These are phyloP conservation scores for Tolypocladium tropicale DNA, from an alignment of 2,329 filamentous ascomycete genomes.

Conservation along the genomic window DNA sequence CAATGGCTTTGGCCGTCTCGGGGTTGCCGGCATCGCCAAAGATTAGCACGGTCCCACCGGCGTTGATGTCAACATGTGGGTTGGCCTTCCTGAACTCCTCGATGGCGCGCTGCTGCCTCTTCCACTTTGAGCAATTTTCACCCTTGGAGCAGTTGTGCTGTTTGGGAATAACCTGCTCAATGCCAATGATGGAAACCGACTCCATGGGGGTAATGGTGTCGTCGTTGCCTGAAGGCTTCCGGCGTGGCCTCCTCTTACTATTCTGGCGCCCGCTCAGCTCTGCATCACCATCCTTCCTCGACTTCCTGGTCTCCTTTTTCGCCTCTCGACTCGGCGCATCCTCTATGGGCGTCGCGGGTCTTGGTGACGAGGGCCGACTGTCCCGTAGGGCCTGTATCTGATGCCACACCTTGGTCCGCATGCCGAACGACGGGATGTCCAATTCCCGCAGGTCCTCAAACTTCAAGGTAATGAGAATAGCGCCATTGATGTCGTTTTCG, in stretches of 20 bases:
- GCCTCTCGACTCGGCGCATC: conserved; percentile 44
- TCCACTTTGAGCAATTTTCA: conserved; percentile 74
- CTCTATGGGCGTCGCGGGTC: conserved; percentile 50
- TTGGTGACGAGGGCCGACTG: conserved; percentile 38
- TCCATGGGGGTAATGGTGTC: conserved; percentile 69
- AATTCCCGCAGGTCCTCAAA: conserved; percentile 80
- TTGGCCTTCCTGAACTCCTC: conserved; percentile 66
- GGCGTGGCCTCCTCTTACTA: conserved; percentile 27
- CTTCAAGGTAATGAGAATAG: conserved; percentile 80
- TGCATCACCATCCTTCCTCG: conserved; percentile 25
- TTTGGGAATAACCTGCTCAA: conserved; percentile 80
- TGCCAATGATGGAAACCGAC: conserved; percentile 83
- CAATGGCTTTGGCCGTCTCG: conserved; percentile 47
- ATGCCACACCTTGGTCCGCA: conserved; percentile 70
- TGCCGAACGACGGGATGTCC: conserved; percentile 71
- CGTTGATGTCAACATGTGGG: conserved; percentile 46
- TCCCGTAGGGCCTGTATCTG: conserved; percentile 63
- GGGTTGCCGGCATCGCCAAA: conserved; percentile 73
- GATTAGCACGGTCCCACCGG: conserved; percentile 61
- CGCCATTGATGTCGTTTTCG: conserved; percentile 84
- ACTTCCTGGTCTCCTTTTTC: conserved; percentile 35
- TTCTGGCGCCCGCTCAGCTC: conserved; percentile 27
- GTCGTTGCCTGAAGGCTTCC: conserved; percentile 36
- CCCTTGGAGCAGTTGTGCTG: conserved; percentile 79
- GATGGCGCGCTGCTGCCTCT: conserved; percentile 68